Conservation (phyloP, 2,329 filamentous ascomycete genomes). For the Aspergillus quadrilineatus region DNA sequence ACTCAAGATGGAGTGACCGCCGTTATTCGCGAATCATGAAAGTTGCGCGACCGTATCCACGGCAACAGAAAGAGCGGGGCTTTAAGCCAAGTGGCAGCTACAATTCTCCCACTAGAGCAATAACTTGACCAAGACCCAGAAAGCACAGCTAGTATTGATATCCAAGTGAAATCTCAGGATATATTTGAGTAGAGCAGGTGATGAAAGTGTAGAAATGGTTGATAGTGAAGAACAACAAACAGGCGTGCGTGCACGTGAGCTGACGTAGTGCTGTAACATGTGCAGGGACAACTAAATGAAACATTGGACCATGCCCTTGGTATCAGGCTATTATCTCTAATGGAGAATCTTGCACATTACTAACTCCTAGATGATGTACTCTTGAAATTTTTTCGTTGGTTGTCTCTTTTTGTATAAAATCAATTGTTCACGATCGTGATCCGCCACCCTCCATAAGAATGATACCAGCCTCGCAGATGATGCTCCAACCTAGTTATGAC, state of each 20-base stretch:
- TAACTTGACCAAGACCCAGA: background rate
- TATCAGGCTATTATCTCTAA: too few relatives aligned
- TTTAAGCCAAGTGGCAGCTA: background rate
- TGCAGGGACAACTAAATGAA: too few relatives aligned
- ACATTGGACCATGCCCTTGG: too few relatives aligned
- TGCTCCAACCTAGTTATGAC: too few relatives aligned
- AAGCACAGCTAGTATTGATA: background rate
- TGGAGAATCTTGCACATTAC: too few relatives aligned
- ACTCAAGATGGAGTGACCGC: conserved; percentile 10
- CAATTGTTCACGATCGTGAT: too few relatives aligned
- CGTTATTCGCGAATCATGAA: conserved; percentile 18
- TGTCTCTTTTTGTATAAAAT: too few relatives aligned
- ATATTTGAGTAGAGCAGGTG: background rate
- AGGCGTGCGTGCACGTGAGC: conserved; percentile 3
- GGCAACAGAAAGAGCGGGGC: conserved; percentile 34
- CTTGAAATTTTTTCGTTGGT: too few relatives aligned
- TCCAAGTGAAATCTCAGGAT: background rate
- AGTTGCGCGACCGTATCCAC: conserved; percentile 34
- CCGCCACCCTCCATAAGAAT: too few relatives aligned
- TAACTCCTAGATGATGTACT: too few relatives aligned
- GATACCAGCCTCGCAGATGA: too few relatives aligned
- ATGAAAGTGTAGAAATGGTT: background rate
- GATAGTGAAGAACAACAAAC: conserved; percentile 10
- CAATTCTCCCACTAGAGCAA: background rate
- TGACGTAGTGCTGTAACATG: background rate